Evolutionary conservation across 2,329 filamentous ascomycete genomes (phyloP).

Genomic region (Apiospora sp.): DNA sequence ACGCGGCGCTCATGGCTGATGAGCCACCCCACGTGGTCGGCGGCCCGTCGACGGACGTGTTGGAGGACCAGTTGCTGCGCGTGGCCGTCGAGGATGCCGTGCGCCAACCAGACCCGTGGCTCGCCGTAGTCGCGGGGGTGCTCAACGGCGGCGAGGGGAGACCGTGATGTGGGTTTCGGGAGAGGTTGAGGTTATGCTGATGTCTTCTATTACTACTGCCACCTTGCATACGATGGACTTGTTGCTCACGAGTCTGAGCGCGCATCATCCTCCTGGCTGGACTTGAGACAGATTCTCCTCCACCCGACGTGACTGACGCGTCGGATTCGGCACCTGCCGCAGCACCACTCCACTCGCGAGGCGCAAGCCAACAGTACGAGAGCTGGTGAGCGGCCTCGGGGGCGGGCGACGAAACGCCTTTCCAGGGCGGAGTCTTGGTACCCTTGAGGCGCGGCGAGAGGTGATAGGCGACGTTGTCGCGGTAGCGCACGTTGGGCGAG

Average conservation of each 20-base stretch:
- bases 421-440: slow-evolving; percentile 63
- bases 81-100: slow-evolving; percentile 26
- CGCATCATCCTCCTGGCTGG: slow-evolving; percentile 39
- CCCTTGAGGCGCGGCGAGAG: slow-evolving; percentile 62
- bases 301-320: slow-evolving; percentile 30
- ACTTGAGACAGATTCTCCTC: slow-evolving; percentile 26
- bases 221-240: not conserved
- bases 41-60: slow-evolving; percentile 22
- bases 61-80: slow-evolving; percentile 34
- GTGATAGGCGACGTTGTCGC: slow-evolving; percentile 63
- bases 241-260: slow-evolving; percentile 27
- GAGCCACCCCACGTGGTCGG: slow-evolving; percentile 41
- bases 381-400: slow-evolving; percentile 55
- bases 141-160: slow-evolving; percentile 35
- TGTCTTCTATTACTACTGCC: not conserved
- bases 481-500: slow-evolving; percentile 59
- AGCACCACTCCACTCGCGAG: slow-evolving; percentile 46
- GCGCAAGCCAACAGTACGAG: slow-evolving; percentile 60
- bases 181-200: not conserved
- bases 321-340: slow-evolving; percentile 5
- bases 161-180: slow-evolving; percentile 25
- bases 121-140: slow-evolving; percentile 30
- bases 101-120: slow-evolving; percentile 32
- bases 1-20: slow-evolving; percentile 38
- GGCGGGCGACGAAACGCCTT: slow-evolving; percentile 38